Evolutionary conservation across 2,329 filamentous ascomycete genomes (phyloP).

Genomic region (Colletotrichum liaoningense): DNA sequence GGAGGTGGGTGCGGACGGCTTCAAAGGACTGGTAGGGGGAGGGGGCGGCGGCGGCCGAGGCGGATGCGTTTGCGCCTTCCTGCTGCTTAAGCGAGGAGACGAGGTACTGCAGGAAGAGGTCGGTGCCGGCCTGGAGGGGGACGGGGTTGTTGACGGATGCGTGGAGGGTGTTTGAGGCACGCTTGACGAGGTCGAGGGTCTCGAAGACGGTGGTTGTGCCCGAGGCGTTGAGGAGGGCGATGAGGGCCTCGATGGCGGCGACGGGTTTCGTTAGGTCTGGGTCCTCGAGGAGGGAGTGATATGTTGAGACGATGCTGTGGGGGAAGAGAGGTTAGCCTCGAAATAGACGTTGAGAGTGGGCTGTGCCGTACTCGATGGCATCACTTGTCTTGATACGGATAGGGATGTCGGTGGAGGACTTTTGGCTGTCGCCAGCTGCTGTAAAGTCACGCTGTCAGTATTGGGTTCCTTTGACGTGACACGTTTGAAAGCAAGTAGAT

Average conservation of each 20-base stretch:
- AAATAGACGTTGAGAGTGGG: not conserved
- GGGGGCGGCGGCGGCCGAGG: constrained; percentile 38
- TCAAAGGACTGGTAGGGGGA: constrained; percentile 71
- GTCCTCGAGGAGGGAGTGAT: constrained; percentile 70
- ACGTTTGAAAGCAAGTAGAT: not conserved
- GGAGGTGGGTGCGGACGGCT: constrained; percentile 82
- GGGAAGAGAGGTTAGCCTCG: not conserved
- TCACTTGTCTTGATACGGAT: constrained; percentile 40
- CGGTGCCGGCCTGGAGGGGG: constrained; percentile 91
- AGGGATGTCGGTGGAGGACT: constrained; percentile 36
- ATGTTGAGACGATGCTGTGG: constrained; percentile 67
- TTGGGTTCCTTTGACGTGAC: not conserved
- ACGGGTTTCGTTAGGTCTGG: constrained; percentile 94
- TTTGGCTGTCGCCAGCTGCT: constrained; percentile 21
- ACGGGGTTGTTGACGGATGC: constrained; percentile 86
- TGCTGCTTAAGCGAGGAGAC: constrained; percentile 77
- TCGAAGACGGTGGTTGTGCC: constrained; percentile 91
- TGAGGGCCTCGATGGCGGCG: constrained; percentile 91
- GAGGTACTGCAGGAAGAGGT: constrained; percentile 95
- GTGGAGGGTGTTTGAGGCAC: constrained; percentile 82
- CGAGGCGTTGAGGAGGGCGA: constrained; percentile 83
- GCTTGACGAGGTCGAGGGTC: constrained; percentile 86
- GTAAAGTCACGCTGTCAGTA: not conserved
- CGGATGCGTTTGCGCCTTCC: constrained; percentile 41
- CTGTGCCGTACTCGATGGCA: constrained; percentile 47